These are phyloP conservation scores for Pseudozyma hubeiensis DNA, from an alignment of 1,284 basidiomycete species.

Conservation along the genomic window DNA sequence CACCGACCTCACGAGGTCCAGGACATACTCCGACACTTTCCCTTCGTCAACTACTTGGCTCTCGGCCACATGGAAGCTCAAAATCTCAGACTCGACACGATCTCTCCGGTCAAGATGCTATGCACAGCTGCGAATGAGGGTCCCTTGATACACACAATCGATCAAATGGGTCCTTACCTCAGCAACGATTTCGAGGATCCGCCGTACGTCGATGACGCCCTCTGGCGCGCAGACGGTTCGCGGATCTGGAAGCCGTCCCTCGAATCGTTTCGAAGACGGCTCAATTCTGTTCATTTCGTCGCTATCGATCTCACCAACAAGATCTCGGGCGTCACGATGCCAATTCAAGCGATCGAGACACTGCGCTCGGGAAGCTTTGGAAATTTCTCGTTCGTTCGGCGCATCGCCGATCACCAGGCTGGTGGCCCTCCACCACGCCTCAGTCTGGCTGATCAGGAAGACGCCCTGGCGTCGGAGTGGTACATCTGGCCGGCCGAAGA, in stretches of 20 bases:
- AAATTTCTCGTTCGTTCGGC: not conserved
- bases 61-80: slow-evolving; percentile 5
- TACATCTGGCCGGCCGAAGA: slow-evolving; percentile 8
- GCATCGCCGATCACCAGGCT: not conserved
- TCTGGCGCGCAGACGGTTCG: slow-evolving; percentile 10
- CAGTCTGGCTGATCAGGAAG: not conserved
- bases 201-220: not conserved
- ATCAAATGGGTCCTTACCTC: not conserved
- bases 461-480: not conserved
- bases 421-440: slow-evolving; percentile 9
- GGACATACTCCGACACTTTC: slow-evolving; percentile 21
- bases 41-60: slow-evolving; percentile 30
- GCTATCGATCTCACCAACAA: slow-evolving; percentile 25
- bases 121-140: not conserved
- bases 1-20: not conserved
- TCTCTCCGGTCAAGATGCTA: slow-evolving; percentile 15
- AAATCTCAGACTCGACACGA: not conserved
- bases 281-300: slow-evolving; percentile 18
- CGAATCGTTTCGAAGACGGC: slow-evolving; percentile 5
- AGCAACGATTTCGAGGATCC: not conserved
- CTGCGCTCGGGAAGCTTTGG: slow-evolving; percentile 41
- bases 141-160: not conserved
- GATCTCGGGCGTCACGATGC: slow-evolving; percentile 47
- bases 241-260: slow-evolving; percentile 7
- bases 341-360: slow-evolving; percentile 22